phyloP scores from a whole-genome alignment of 2,329 filamentous ascomycete genomes.

The Passalora sequoiae region DNA sequence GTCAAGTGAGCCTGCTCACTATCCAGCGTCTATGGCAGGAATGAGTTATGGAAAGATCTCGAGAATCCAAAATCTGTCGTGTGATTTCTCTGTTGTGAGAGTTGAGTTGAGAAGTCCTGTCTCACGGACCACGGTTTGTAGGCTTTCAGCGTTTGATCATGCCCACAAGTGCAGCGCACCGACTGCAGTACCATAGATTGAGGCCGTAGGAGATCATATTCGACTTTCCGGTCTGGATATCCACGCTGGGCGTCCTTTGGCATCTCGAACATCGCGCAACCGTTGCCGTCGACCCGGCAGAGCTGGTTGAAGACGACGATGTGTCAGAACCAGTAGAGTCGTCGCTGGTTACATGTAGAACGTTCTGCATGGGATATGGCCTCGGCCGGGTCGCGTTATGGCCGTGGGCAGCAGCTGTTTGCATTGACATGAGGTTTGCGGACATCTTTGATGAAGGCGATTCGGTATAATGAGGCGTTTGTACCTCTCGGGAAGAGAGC shows the following conservation, averaged over 20 bases:
- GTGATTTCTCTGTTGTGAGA: no score
- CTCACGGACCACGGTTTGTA: no score
- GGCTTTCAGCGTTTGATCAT: conserved; percentile 28
- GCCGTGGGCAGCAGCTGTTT: conserved; percentile 30
- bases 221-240: conserved; percentile 31
- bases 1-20: no score
- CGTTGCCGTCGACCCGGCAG: conserved; percentile 20
- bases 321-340: conserved; percentile 23
- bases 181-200: conserved; percentile 36
- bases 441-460: conserved; percentile 21
- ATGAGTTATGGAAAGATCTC: no score
- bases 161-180: conserved; percentile 35
- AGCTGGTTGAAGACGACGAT: conserved; percentile 20
- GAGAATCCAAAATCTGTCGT: no score
- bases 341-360: conserved; percentile 31
- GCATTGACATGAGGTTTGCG: conserved; percentile 29
- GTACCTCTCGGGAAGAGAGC: conserved; percentile 15
- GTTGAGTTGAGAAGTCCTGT: no score
- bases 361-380: conserved; percentile 32
- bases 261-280: conserved; percentile 35
- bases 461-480: not conserved
- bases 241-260: conserved; percentile 32
- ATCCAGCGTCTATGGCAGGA: no score
- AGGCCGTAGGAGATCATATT: conserved; percentile 37
- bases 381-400: conserved; percentile 25